phyloP scores from a whole-genome alignment of 257 asterid species.

The Fraxinus quadrangulata region DNA sequence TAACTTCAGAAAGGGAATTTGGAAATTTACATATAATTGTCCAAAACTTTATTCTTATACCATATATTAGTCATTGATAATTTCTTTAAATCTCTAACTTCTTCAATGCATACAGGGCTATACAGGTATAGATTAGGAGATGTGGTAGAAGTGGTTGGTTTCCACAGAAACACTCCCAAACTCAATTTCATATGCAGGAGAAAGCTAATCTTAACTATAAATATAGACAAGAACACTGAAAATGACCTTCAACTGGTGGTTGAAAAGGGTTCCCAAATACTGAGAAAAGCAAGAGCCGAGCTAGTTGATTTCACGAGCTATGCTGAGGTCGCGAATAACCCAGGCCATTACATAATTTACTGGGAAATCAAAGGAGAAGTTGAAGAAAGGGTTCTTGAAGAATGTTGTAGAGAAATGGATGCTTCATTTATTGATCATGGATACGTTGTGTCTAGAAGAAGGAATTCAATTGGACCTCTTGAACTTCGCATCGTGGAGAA shows the following conservation, averaged over 20 bases:
- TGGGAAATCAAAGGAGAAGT: constrained; percentile 77
- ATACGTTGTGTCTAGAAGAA: constrained; percentile 65
- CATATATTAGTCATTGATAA: too few relatives aligned
- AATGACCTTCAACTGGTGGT: constrained; percentile 73
- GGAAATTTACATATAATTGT: too few relatives aligned
- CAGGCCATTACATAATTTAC: constrained; percentile 73
- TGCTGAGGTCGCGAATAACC: constrained; percentile 50
- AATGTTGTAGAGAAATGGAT: constrained; percentile 76
- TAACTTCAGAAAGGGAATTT: too few relatives aligned
- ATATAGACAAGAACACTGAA: constrained; percentile 75
- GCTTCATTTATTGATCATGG: constrained; percentile 77
- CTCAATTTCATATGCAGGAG: constrained; percentile 68
- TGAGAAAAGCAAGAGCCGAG: constrained; percentile 46
- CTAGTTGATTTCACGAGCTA: constrained; percentile 83
- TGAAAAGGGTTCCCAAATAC: constrained; percentile 49
- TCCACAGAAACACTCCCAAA: constrained; percentile 64
- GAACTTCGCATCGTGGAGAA: constrained; percentile 73
- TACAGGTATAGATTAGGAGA: constrained; percentile 76
- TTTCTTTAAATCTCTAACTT: not conserved
- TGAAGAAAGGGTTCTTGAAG: constrained; percentile 46
- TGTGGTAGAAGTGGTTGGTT: constrained; percentile 68
- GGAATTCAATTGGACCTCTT: constrained; percentile 66
- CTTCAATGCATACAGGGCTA: constrained; percentile 45
- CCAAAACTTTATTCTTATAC: too few relatives aligned
- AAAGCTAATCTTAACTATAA: constrained; percentile 61